Evolutionary conservation across 1,284 basidiomycete genomes (phyloP), one percentile per base, ranked within the genome.

Genomic region (Leccinum colubrinum): DNA sequence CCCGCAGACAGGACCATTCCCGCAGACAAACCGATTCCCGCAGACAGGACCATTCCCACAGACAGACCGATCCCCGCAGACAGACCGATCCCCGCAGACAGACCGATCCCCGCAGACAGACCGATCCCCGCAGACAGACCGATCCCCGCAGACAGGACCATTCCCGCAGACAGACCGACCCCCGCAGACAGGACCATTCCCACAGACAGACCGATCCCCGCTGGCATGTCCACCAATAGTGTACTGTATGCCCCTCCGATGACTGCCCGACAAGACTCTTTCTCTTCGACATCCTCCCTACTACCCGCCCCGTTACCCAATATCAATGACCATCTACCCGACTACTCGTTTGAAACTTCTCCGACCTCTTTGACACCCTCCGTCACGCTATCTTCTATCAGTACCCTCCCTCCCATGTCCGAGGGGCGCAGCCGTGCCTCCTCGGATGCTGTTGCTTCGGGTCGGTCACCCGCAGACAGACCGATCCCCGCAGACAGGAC

Each of bases 271-370:
- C 72, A 76, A 20, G 78, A 74, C 55, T 81, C 83, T 3, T 74
- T 77, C 4, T 81, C 77, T 17, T 83, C 83, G 3, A 80, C 79
- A 2, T 76, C 83, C 7, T 91, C 90, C 6, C 80, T 93, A 6
- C 78, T 93, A 37, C 84, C 88, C 17, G 87, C 85, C 2, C 87
- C 90, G 12, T 76, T 93, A 6, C 90, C 91, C 3, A 79, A 4
- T 4, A 4, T 25, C 3, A 4, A 76, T 33, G 82, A 83, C 39
- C 81, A 80, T 62, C 77, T 86, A 50, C 79, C 80, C 1, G 89
- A 92, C 43, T 90, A 88, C 69, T 91, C 90, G 7, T 90, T 91
- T 65, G 90, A 93, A 68, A 81, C 79, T 43, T 83, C 85, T 30
- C 78, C 79, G 3, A 78, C 80, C 6, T 74, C 75, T 14, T 79